Base-by-base conservation (phyloP, 805 yeast species). In the Zygosaccharomyces siamensis region DNA sequence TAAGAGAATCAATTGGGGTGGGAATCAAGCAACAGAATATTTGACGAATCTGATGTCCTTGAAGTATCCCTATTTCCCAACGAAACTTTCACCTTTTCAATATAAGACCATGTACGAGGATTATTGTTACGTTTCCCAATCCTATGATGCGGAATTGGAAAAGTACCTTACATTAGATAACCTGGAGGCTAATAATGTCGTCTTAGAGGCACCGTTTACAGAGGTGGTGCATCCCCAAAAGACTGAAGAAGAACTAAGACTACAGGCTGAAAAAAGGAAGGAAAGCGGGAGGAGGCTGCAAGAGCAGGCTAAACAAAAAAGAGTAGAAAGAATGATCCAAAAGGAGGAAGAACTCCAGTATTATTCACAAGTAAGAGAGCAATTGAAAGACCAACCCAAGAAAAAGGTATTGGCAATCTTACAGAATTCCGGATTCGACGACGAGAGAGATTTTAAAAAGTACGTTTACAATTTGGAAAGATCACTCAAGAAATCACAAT, bases 1-100 rank as follows among this genome's bases (percentile, higher is more conserved):
- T 7, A 89, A 89, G 60, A 74, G 98, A 60, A 79, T 93, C 33
- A 89, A 88, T 62, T 88, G 93, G 88, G 98, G 98, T 51, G 98
- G 97, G 8, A 78, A 79, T 52, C 86, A 79, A 39, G 77, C 90
- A 1, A 78, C 76, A 27, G 79, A 76, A 35, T 90, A 76, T 57
- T 64, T 93, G 61, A 77, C 75, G 49, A 77, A 74, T 55, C 74
- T 84, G 31, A 68, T 93, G 43, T 75, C 81, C 1, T 72, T 93
- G 60, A 93, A 93, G 64, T 93, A 93, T 66, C 98, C 99, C 1
- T 84, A 81, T 57, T 93, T 90, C 65, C 98, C 99, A 4, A 70
- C 86, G 1, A 84, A 81, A 55, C 69, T 92, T 46, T 73, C 81
- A 6, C 68, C 72, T 10, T 71, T 73, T 48, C 95, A 92, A 61